These are phyloP conservation scores for Neurospora sp. DNA, from an alignment of 495 filamentous ascomycete genomes.

Conservation along the genomic window DNA sequence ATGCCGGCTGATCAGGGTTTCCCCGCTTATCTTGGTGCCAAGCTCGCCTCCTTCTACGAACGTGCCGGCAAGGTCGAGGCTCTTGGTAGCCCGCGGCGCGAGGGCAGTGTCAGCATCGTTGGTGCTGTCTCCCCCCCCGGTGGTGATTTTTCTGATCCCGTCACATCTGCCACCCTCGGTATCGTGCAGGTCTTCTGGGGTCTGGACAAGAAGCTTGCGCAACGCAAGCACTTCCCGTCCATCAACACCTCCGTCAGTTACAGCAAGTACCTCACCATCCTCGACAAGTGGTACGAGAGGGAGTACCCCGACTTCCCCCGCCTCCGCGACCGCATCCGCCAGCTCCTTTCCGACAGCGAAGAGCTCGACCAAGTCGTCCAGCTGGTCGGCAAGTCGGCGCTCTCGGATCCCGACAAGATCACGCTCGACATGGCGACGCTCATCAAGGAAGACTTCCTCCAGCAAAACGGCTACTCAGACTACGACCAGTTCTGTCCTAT, in stretches of 20 bases:
- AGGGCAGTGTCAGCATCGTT: constrained; percentile 93
- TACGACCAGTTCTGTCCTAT: constrained; percentile 98
- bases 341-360: constrained; percentile 87
- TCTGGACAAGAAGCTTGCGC: constrained; percentile 97
- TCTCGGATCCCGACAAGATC: constrained; percentile 97
- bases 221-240: constrained; percentile 98
- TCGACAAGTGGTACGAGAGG: constrained; percentile 91
- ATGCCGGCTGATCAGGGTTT: constrained; percentile 99
- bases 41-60: constrained; percentile 98
- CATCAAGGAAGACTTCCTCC: constrained; percentile 97
- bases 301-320: constrained; percentile 89
- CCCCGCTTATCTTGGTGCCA: constrained; percentile 93
- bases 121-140: constrained; percentile 94
- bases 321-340: constrained; percentile 82
- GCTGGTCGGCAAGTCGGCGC: constrained; percentile 90
- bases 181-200: constrained; percentile 99
- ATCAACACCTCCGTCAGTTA: constrained; percentile 95
- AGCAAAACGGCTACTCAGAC: constrained; percentile 98
- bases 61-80: constrained; percentile 81
- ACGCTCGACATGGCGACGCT: constrained; percentile 85
- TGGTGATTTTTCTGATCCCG: constrained; percentile 98
- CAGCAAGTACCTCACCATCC: constrained; percentile 83
- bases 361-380: constrained; percentile 98
- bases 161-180: constrained; percentile 86
- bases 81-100: constrained; percentile 77